Evolutionary conservation across 306 rosid genomes (phyloP).

Genomic region (Lablab purpureus): DNA sequence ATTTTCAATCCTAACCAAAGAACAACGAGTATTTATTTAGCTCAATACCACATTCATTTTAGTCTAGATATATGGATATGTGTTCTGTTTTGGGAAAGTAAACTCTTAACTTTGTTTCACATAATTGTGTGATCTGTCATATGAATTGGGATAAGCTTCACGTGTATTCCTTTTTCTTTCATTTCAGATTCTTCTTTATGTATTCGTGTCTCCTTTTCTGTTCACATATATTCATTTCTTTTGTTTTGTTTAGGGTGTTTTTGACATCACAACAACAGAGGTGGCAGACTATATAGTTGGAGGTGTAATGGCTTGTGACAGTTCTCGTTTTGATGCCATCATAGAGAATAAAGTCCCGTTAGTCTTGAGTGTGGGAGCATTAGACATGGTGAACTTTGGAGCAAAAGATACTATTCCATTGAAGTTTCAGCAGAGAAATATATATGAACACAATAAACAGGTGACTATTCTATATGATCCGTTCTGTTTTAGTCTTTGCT

Average conservation of each 20-base stretch:
- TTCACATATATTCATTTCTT: slow-evolving; percentile 21
- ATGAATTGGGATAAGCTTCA: slow-evolving; percentile 24
- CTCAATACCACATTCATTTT: neutral
- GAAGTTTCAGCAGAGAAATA: slow-evolving; percentile 68
- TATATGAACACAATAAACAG: slow-evolving; percentile 86
- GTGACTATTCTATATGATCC: slow-evolving; percentile 54
- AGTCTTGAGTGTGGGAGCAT: slow-evolving; percentile 85
- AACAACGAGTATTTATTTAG: neutral
- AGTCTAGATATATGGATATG: neutral
- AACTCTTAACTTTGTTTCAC: slow-evolving; percentile 7
- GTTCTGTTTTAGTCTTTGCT: slow-evolving; percentile 36
- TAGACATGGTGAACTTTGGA: slow-evolving; percentile 96
- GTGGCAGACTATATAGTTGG: slow-evolving; percentile 86
- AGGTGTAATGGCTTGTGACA: slow-evolving; percentile 92
- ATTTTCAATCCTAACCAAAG: slow-evolving; percentile 2
- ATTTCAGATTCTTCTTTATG: slow-evolving; percentile 29
- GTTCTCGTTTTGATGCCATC: slow-evolving; percentile 78
- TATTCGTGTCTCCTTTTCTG: slow-evolving; percentile 25
- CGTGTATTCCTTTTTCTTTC: slow-evolving; percentile 20
- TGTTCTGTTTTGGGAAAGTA: slow-evolving; percentile 25
- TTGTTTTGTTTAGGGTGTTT: slow-evolving; percentile 66
- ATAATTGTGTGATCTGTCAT: slow-evolving; percentile 5
- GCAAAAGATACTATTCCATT: slow-evolving; percentile 77
- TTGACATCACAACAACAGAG: slow-evolving; percentile 93
- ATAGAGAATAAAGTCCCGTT: slow-evolving; percentile 76